Evolutionary conservation across 768 basidiomycete genomes (phyloP), one percentile per base, ranked within the genome.

Genomic region (Russula vinacea): DNA sequence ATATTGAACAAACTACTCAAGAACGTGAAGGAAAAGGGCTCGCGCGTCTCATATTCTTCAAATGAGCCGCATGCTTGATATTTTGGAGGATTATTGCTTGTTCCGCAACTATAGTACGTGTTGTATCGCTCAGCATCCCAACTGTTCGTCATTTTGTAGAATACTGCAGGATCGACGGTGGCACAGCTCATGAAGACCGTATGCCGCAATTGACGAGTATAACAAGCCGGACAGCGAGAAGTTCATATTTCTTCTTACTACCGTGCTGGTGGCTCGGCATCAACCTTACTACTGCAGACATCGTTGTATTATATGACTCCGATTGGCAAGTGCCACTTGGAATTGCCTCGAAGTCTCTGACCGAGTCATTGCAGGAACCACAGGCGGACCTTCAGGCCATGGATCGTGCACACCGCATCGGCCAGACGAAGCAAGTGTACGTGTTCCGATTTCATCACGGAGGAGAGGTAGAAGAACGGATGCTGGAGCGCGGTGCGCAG

Each of bases 381-480:
- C 97, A 99, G 77, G 97, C 96, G 2, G 97, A 99, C 78, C 76
- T 99, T 52, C 97, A 99, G 74, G 97, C 97, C 5, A 98, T 97
- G 96, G 94, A 98, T 72, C 90, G 94, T 62, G 95, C 95, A 0
- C 94, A 96, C 77, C 90, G 94, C 62, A 96, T 96, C 66, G 94
- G 94, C 3, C 94, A 98, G 77, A 96, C 92, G 51, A 98, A 96
- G 76, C 94, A 98, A 75, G 95, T 97, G 22, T 95, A 94, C 70
- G 95, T 97, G 5, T 98, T 92, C 79, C 80, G 95, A n/a, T 96
- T n/a, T 97, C 74, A 89, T 97, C 70, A 96, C 95, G 0, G 92
- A 96, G 77, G 91, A 90, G 53, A 94, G 92, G 95, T 97, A 8
- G 95, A 97, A 75, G 94, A 97, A 76, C 85, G 94, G 40, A 95